Conservation (phyloP, 176 grass and related monocot species). For the Triticum aestivum region IWGSC_CS_RefSeq_v2.1 NC_057804.1:459145651-459146150, state of each 20-base stretch:
- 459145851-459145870: constrained; percentile 51
- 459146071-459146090: constrained; percentile 95
- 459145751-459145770: constrained; percentile 71
- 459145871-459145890: constrained; percentile 69
- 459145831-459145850: constrained; percentile 44
- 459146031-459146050: constrained; percentile 91
- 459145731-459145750: constrained; percentile 81
- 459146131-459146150: constrained; percentile 70
- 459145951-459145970: constrained; percentile 90
- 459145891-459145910: constrained; percentile 92
- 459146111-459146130: constrained; percentile 75
- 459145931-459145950: constrained; percentile 93
- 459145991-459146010: constrained; percentile 85
- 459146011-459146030: constrained; percentile 82
- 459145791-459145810: constrained; percentile 70
- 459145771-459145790: constrained; percentile 71
- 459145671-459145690: constrained; percentile 92
- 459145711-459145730: constrained; percentile 66
- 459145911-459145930: constrained; percentile 69
- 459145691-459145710: constrained; percentile 98
- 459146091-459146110: constrained; percentile 85
- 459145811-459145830: constrained; percentile 70
- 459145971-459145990: constrained; percentile 69
- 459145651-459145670: constrained; percentile 74
- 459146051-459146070: constrained; percentile 78